These are phyloP conservation scores for Saturnispora diversa DNA, from an alignment of 805 yeast genomes.

Conservation along the genomic window DNA sequence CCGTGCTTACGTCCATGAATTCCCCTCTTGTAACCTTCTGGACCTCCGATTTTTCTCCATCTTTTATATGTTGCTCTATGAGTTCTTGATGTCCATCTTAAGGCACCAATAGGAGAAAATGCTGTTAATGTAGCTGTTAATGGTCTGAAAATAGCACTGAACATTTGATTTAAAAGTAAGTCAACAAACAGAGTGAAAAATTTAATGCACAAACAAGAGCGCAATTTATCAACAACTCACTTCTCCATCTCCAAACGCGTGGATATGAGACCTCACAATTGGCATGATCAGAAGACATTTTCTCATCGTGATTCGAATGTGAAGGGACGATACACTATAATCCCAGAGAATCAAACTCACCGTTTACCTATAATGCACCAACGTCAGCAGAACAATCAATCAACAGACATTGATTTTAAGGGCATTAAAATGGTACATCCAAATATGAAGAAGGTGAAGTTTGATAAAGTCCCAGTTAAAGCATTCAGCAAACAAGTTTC, in stretches of 20 bases:
- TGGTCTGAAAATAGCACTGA: constrained; percentile 16
- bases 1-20: constrained; percentile 89
- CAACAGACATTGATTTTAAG: constrained; percentile 3
- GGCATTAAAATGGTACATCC: neutral
- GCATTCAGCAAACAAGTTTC: neutral
- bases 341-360: constrained; percentile 7
- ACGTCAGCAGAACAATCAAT: neutral
- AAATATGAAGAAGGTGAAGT: constrained; percentile 3
- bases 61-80: constrained; percentile 84
- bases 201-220: neutral
- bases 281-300: constrained; percentile 1
- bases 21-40: constrained; percentile 57
- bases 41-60: constrained; percentile 57
- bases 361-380: neutral
- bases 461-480: neutral
- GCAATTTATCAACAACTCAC: constrained; percentile 3
- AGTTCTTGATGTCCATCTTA: constrained; percentile 46
- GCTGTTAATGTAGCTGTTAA: constrained; percentile 8
- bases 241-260: constrained; percentile 1
- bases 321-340: neutral
- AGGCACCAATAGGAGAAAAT: constrained; percentile 22
- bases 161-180: constrained; percentile 5
- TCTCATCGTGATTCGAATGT: neutral
- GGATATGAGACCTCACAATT: neutral
- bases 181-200: constrained; percentile 3